A percentile compares a stretch with the other conserved stretches of the same genome.
These are phyloP conservation scores for Magnusiomyces ingens DNA, from an alignment of 1,139 yeast genomes.

Conservation along the genomic window DNA sequence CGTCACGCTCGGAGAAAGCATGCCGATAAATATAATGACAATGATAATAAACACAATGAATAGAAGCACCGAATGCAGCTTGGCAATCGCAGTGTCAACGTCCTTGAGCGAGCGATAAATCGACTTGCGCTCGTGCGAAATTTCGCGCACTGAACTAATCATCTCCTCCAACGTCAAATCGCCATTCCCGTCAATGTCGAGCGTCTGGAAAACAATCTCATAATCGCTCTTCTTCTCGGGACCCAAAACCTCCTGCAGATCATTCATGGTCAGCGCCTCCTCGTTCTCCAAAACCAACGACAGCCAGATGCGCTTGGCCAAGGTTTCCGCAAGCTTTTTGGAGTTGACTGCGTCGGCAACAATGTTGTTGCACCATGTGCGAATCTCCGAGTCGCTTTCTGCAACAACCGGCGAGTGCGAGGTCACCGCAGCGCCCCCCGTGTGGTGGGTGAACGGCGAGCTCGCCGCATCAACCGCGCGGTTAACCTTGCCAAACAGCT, in stretches of 20 bases:
- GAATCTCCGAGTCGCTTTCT: constrained; percentile 10
- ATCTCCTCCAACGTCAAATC: constrained; percentile 36
- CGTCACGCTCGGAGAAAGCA: constrained; percentile 38
- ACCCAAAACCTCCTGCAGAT: constrained; percentile 35
- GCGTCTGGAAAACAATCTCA: constrained; percentile 30
- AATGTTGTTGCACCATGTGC: constrained; percentile 24
- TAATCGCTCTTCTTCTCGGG: constrained; percentile 29
- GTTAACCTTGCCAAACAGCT: constrained; percentile 27
- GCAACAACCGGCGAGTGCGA: background rate
- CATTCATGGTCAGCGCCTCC: constrained; percentile 32
- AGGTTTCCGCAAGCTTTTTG: constrained; percentile 27
- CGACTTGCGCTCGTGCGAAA: constrained; percentile 34
- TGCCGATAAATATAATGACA: constrained; percentile 36
- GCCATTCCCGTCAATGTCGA: constrained; percentile 36
- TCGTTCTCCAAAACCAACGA: constrained; percentile 37
- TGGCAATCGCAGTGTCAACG: constrained; percentile 37
- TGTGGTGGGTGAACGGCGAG: constrained; percentile 15
- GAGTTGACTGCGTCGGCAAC: constrained; percentile 34
- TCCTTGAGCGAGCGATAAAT: constrained; percentile 36
- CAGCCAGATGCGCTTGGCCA: constrained; percentile 39
- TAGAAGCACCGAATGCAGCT: constrained; percentile 34
- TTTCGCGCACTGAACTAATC: constrained; percentile 30
- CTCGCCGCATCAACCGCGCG: constrained; percentile 30
- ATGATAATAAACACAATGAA: constrained; percentile 32
- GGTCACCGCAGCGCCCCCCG: constrained; percentile 19